Conservation (phyloP, 768 basidiomycete species). For the Nevesoporus exiguus region DNA sequence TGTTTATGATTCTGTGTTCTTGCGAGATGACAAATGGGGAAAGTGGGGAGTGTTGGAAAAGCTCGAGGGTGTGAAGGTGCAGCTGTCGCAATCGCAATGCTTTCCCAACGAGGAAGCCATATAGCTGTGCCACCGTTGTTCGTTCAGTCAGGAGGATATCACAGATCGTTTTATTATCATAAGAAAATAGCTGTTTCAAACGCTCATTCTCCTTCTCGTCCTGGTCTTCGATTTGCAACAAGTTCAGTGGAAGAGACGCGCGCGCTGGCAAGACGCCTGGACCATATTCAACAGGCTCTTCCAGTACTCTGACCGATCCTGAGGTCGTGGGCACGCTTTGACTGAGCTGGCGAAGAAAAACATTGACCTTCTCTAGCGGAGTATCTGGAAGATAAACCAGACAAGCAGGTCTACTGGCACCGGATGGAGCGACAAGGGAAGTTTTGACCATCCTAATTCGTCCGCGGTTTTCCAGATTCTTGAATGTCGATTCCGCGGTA, state of each 20-base stretch:
- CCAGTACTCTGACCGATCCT: slow-evolving; percentile 46
- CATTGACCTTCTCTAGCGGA: slow-evolving; percentile 49
- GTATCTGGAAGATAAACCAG: slow-evolving; percentile 65
- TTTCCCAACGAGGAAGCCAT: slow-evolving; percentile 72
- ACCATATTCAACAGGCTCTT: slow-evolving; percentile 55
- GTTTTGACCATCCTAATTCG: slow-evolving; percentile 71
- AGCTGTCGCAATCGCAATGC: slow-evolving; percentile 60
- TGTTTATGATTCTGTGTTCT: slow-evolving; percentile 53
- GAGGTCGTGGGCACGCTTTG: slow-evolving; percentile 30
- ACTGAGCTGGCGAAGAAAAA: slow-evolving; percentile 55
- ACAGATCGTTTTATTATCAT: slow-evolving; percentile 52
- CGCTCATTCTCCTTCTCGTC: slow-evolving; percentile 40
- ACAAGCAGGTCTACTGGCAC: slow-evolving; percentile 53
- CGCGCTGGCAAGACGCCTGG: slow-evolving; percentile 33
- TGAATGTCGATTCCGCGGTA: slow-evolving; percentile 58
- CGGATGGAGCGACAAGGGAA: slow-evolving; percentile 54
- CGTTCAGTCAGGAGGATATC: slow-evolving; percentile 66
- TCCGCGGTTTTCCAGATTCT: slow-evolving; percentile 59
- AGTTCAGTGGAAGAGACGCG: slow-evolving; percentile 39
- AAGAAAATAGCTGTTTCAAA: slow-evolving; percentile 51
- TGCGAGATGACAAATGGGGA: slow-evolving; percentile 49
- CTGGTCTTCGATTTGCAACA: slow-evolving; percentile 46
- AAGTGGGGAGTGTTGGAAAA: slow-evolving; percentile 39
- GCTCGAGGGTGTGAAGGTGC: slow-evolving; percentile 51
- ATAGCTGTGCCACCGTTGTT: slow-evolving; percentile 65